phyloP scores from a whole-genome alignment of 495 filamentous ascomycete species.

The Neurospora sp. region DNA sequence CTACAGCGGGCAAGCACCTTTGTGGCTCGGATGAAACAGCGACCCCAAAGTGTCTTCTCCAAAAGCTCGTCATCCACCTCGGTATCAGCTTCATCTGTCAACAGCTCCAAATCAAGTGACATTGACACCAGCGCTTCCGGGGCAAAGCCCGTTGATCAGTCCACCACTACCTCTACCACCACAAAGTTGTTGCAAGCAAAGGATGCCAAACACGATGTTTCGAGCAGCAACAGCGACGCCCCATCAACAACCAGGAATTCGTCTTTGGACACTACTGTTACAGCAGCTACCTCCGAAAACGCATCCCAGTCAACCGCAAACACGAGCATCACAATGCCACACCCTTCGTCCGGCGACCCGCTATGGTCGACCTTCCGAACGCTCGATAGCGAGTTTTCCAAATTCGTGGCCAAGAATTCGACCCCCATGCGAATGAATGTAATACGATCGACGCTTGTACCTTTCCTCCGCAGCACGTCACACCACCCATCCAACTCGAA shows the following conservation, averaged over 20 bases:
- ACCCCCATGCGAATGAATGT: conserved; percentile 71
- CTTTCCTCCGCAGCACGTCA: conserved; percentile 67
- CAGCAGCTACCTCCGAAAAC: conserved; percentile 46
- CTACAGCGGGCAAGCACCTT: conserved; percentile 26
- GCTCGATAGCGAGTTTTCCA: conserved; percentile 74
- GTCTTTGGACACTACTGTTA: conserved; percentile 37
- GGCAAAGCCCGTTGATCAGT: not conserved
- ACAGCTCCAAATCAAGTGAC: conserved; percentile 16
- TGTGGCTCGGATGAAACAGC: conserved; percentile 32
- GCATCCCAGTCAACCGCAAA: conserved; percentile 43
- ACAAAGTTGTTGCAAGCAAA: conserved; percentile 3
- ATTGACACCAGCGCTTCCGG: conserved; percentile 12
- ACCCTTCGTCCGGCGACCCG: conserved; percentile 57
- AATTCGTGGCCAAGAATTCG: conserved; percentile 65
- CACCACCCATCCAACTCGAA: conserved; percentile 59
- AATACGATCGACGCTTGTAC: conserved; percentile 68
- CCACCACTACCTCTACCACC: not conserved
- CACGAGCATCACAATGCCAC: conserved; percentile 29
- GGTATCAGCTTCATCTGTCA: conserved; percentile 13
- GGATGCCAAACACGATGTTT: conserved; percentile 9
- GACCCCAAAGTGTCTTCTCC: conserved; percentile 27
- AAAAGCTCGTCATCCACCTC: conserved; percentile 18
- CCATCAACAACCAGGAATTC: conserved; percentile 39
- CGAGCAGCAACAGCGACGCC: conserved; percentile 15
- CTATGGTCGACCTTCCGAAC: conserved; percentile 79